Conservation (phyloP, 2,329 filamentous ascomycete species). For the Neopestalotiopsis rosae region DNA sequence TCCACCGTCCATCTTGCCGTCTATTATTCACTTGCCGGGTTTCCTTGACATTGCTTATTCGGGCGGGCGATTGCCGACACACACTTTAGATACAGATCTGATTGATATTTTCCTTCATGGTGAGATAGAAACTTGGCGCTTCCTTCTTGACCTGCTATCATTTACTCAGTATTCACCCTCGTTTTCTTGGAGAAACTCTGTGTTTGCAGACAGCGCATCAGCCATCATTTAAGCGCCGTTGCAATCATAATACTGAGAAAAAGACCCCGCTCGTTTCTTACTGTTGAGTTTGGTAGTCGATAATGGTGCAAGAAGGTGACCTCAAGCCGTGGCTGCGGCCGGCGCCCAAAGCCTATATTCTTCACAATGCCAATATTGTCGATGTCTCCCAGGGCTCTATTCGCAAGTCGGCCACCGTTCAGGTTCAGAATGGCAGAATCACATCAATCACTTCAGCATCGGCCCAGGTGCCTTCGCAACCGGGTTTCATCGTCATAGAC, state of each 20-base stretch:
- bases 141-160: background rate
- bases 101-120: background rate
- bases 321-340: conserved; percentile 33
- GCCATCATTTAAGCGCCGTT: background rate
- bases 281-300: background rate
- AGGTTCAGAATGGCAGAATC: conserved; percentile 27
- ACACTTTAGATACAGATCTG: background rate
- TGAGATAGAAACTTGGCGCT: background rate
- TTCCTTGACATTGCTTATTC: background rate
- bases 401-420: conserved; percentile 21
- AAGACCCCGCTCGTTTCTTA: background rate
- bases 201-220: background rate
- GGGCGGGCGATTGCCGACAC: background rate
- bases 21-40: conserved; percentile 3
- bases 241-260: background rate
- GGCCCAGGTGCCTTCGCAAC: background rate
- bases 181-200: background rate
- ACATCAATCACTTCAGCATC: conserved; percentile 16
- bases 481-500: conserved; percentile 20
- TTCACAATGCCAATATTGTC: conserved; percentile 31
- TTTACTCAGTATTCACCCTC: background rate
- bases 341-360: conserved; percentile 23
- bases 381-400: conserved; percentile 28
- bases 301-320: conserved; percentile 28
- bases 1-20: background rate